phyloP scores from a whole-genome alignment of 768 basidiomycete genomes.

The Inosperma sp. region DNA sequence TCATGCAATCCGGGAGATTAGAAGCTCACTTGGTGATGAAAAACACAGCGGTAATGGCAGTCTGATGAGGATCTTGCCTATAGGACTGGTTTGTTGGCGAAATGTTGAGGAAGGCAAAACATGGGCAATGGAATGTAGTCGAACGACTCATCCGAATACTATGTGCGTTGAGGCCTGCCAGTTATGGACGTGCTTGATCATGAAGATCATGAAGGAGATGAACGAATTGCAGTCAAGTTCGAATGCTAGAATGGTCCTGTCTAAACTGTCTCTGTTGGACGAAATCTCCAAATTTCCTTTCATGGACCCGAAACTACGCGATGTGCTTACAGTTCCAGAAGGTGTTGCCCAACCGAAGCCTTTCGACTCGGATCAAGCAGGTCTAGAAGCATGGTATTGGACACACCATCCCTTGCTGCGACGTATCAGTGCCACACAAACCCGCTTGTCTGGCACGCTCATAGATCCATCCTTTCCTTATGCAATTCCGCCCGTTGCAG shows the following conservation, averaged over 20 bases:
- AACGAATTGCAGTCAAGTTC: conserved; percentile 29
- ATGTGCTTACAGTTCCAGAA: conserved; percentile 28
- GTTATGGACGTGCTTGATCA: no score
- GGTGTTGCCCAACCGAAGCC: conserved; percentile 13
- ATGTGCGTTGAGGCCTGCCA: conserved; percentile 41
- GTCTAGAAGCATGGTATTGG: conserved; percentile 32
- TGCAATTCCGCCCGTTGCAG: conserved; percentile 25
- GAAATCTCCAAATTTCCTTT: no score
- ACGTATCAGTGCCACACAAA: conserved; percentile 29
- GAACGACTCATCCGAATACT: conserved; percentile 38
- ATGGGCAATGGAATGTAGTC: conserved; percentile 35
- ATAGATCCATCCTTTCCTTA: conserved; percentile 9
- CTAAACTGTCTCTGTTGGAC: conserved; percentile 39
- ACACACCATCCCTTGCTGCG: conserved; percentile 37
- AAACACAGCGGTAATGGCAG: conserved; percentile 35
- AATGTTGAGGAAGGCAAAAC: no score
- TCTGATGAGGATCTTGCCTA: conserved; percentile 43
- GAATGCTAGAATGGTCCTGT: conserved; percentile 24
- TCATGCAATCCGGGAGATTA: conserved; percentile 27
- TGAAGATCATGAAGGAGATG: no score
- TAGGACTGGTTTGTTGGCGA: conserved; percentile 40
- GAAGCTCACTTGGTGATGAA: conserved; percentile 15
- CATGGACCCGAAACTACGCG: conserved; percentile 25
- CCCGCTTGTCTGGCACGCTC: background rate
- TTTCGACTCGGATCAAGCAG: conserved; percentile 15